Evolutionary conservation across 306 rosid species (phyloP).

Genomic region (Morella rubra): DNA sequence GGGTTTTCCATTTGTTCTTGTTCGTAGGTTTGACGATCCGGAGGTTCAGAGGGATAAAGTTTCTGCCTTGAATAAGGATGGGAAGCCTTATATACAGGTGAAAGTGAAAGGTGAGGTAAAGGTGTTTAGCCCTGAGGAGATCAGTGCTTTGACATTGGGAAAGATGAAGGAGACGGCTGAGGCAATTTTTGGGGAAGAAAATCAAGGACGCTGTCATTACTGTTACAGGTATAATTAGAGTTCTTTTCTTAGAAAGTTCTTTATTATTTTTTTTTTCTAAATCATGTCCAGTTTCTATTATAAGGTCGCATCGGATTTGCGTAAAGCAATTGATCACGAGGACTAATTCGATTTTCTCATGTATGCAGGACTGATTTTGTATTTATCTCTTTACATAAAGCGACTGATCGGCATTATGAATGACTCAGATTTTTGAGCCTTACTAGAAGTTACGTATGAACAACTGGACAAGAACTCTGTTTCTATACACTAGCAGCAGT

Average conservation of each 20-base stretch:
- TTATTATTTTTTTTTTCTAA: neutral
- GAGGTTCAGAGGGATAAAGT: slow-evolving; percentile 60
- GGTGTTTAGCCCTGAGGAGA: slow-evolving; percentile 60
- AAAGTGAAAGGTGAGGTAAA: slow-evolving; percentile 55
- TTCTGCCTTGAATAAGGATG: slow-evolving; percentile 50
- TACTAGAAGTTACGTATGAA: neutral
- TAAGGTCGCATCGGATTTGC: neutral
- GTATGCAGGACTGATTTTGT: too few relatives aligned
- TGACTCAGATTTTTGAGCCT: neutral
- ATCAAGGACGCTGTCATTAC: slow-evolving; percentile 51
- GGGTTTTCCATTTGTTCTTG: slow-evolving; percentile 1
- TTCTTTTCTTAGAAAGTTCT: neutral
- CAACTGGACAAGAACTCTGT: neutral
- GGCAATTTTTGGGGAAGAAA: slow-evolving; percentile 50
- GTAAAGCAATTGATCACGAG: too few relatives aligned
- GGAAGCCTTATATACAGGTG: slow-evolving; percentile 54
- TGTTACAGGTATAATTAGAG: slow-evolving; percentile 43
- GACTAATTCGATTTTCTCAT: neutral
- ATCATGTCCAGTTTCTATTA: neutral
- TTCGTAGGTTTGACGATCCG: slow-evolving; percentile 43
- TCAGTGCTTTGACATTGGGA: slow-evolving; percentile 51
- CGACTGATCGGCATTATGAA: neutral
- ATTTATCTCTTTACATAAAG: neutral
- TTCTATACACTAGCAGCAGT: neutral
- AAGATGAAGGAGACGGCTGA: slow-evolving; percentile 64